Base-by-base conservation (phyloP, 2,329 filamentous ascomycete genomes). In the Zarea fungicola region DNA sequence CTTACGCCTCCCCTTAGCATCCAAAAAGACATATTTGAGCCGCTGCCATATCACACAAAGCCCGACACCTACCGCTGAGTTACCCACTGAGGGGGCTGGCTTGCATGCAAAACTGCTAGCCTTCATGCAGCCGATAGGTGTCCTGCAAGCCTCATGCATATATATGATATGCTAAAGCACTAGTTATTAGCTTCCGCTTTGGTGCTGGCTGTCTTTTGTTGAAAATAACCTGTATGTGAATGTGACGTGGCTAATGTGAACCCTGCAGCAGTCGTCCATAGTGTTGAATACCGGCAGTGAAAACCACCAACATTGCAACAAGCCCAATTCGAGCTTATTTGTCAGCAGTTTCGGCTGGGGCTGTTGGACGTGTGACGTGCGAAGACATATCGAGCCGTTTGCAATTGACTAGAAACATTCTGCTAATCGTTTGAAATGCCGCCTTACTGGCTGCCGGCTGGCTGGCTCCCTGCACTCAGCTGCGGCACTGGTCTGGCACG, bases 401-500 rank as follows among this genome's bases (percentile, higher is more conserved):
- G n/a, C n/a, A n/a, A n/a, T n/a, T n/a, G n/a, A n/a, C n/a, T n/a
- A n/a, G 21, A 21, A 18, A 18, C 19, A 23, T 10, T 23, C 35
- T n/a, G n/a, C n/a, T n/a, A n/a, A n/a, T n/a, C n/a, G n/a, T n/a
- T n/a, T n/a, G n/a, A n/a, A n/a, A n/a, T n/a, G n/a, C n/a, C n/a
- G n/a, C n/a, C n/a, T n/a, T n/a, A 22, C 35, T 25, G 35, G 35
- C 35, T 22, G 35, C 35, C 19, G 31, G 25, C n/a, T 29, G 10
- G 39, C 39, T 28, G 9, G 39, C 22, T 10, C 14, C n/a, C n/a
- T 29, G 25, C 35, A 46, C 18, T 46, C n/a, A n/a, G 42, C n/a
- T n/a, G n/a, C 43, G 43, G 43, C 21, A 26, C 39, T 22, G 46
- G 32, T 32, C 40, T 48, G 44, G 40, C 44, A 35, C 44, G 44